Base-by-base conservation (phyloP, 1,284 basidiomycete genomes). In the Trametes pubescens region DNA sequence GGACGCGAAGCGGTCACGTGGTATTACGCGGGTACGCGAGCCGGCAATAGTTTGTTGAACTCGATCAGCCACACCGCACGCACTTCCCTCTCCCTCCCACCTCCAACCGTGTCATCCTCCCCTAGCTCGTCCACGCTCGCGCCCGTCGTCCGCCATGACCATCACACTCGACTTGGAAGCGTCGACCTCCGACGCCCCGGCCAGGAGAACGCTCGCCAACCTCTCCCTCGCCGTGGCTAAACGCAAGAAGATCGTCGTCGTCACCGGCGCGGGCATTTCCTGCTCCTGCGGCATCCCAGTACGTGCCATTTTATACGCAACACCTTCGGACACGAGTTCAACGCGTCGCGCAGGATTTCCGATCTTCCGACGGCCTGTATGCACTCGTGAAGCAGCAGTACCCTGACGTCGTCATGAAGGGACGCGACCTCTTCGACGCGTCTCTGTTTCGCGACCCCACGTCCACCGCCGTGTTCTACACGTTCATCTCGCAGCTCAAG, bases 251-350 rank as follows among this genome's bases (percentile, higher is more conserved):
- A 91, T 95, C 64, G 84, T 97, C 16, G 87, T 96, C 8, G 91
- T 97, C 68, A 93, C 92, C 47, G 95, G 95, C 21, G 95, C 95
- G 8, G 95, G 95, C 48, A 96, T 97, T 63, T 96, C 94, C 35
- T 97, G 95, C 76, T 94, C 92, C 26, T 93, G 90, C 74, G 95
- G 95, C 51, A 96, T 98, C 72, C 95, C 95, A 8, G 95, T 96
- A 73, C 71, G 90, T 57, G 24, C n/a, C 22, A n/a, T 80, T 57
- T 18, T 51, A 22, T 46, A 5, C 8, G 59, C 44, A 14, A 44
- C 52, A 13, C 44, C 59, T 2, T 43, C 59, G 26, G 53, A 21
- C 57, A 32, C 47, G 51, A 18, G 13, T 34, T 37, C 24, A 13
- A 65, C 56, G 59, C 61, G 64, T 44, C 4, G 1, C 18, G 14